Evolutionary conservation across 306 rosid genomes (phyloP).

Genomic region (Purshia tridentata): DNA sequence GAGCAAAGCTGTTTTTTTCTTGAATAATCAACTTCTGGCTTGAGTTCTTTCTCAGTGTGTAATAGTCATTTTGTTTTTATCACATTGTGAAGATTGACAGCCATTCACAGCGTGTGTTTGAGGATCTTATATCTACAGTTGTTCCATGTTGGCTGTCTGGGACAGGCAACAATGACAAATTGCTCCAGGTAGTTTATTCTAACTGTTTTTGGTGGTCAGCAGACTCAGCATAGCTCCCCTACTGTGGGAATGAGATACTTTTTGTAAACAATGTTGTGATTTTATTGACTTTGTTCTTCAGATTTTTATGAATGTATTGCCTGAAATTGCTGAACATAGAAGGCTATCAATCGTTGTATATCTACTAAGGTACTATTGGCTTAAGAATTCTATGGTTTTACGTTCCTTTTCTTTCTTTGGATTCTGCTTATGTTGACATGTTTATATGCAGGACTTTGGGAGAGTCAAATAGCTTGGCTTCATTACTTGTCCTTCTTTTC

Average conservation of each 20-base stretch:
- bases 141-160: constrained; percentile 91
- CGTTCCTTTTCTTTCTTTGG: constrained; percentile 9
- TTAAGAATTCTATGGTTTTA: neutral
- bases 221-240: neutral
- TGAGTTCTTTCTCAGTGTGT: constrained; percentile 3
- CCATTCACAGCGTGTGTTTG: constrained; percentile 74
- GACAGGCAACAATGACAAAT: constrained; percentile 55
- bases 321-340: constrained; percentile 76
- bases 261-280: constrained; percentile 26
- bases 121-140: constrained; percentile 74
- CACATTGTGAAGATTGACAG: constrained; percentile 56
- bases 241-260: constrained; percentile 12
- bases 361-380: constrained; percentile 54
- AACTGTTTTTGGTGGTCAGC: constrained; percentile 14
- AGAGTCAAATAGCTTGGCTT: constrained; percentile 72
- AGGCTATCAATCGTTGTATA: constrained; percentile 62
- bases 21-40: neutral
- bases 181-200: constrained; percentile 63
- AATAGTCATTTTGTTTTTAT: neutral
- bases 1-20: neutral
- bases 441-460: constrained; percentile 69
- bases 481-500: constrained; percentile 69
- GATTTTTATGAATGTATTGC: constrained; percentile 68
- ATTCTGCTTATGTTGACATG: constrained; percentile 26
- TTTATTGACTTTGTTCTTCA: constrained; percentile 31